Percentiles rank a stretch among this genome's conserved stretches.
These are phyloP conservation scores for Podaxis rugospora DNA, from an alignment of 768 basidiomycete genomes.

Conservation along the genomic window DNA sequence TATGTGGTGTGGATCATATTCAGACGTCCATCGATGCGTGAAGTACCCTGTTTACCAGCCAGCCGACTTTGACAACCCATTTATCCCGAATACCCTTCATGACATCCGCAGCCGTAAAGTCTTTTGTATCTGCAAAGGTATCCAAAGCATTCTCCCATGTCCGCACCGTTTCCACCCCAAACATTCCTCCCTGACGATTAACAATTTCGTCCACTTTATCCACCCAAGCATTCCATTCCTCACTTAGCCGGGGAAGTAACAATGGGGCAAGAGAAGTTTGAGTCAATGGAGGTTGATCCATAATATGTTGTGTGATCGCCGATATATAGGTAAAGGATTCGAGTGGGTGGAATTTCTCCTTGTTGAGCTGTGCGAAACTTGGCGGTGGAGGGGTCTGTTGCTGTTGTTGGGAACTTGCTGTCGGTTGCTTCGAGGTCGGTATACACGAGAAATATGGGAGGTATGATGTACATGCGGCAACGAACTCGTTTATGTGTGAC, in stretches of 20 bases:
- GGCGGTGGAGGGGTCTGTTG: conserved; percentile 28
- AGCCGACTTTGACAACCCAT: conserved; percentile 75
- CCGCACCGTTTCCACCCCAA: conserved; percentile 63
- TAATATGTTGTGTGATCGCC: conserved; percentile 61
- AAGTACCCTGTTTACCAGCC: conserved; percentile 59
- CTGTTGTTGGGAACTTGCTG: conserved; percentile 24
- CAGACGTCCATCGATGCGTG: conserved; percentile 31
- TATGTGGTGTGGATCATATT: conserved; percentile 5
- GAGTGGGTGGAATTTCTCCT: conserved; percentile 63
- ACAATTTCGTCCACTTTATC: conserved; percentile 63
- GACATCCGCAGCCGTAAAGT: conserved; percentile 27
- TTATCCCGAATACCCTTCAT: conserved; percentile 45
- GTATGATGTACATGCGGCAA: conserved; percentile 74
- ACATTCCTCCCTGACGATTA: conserved; percentile 76
- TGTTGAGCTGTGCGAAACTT: conserved; percentile 43
- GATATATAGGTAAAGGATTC: conserved; percentile 74
- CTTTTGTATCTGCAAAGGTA: conserved; percentile 53
- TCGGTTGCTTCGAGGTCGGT: conserved; percentile 22
- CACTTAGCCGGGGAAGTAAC: conserved; percentile 57
- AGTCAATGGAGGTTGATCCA: conserved; percentile 63
- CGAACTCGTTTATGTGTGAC: conserved; percentile 73
- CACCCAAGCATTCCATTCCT: conserved; percentile 82
- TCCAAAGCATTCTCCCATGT: conserved; percentile 71
- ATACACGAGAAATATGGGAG: conserved; percentile 80
- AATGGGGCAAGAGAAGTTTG: conserved; percentile 53